Conservation (phyloP, 2,329 filamentous ascomycete genomes). For the Emergomyces africanus region DNA sequence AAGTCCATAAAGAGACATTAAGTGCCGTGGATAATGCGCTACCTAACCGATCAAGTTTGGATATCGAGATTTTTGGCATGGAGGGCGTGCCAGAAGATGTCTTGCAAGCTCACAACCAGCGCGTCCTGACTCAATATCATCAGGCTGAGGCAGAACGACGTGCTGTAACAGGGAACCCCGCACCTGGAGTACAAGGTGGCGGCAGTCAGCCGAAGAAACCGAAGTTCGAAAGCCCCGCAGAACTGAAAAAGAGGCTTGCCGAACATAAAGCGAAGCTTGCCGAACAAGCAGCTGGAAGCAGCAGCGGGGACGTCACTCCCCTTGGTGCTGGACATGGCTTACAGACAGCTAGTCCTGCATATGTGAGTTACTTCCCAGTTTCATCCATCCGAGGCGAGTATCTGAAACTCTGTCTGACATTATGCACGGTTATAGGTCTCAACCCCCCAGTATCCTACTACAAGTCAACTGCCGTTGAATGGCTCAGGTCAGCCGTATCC, state of each 20-base stretch:
- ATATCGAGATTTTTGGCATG: constrained; percentile 97
- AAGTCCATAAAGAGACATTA: constrained; percentile 92
- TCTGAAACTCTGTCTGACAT: neutral
- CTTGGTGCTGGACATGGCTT: constrained; percentile 35
- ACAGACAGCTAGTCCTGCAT: constrained; percentile 38
- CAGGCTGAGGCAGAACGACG: constrained; percentile 72
- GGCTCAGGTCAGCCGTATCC: constrained; percentile 26
- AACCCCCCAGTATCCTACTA: constrained; percentile 28
- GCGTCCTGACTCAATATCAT: constrained; percentile 75
- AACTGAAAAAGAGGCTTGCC: constrained; percentile 67
- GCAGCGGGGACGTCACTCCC: constrained; percentile 47
- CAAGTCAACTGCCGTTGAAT: constrained; percentile 38
- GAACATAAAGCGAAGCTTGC: constrained; percentile 57
- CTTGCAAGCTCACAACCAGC: constrained; percentile 68
- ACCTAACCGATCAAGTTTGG: constrained; percentile 69
- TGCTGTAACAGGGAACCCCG: constrained; percentile 70
- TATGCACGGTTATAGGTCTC: constrained; percentile 20
- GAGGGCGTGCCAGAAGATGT: constrained; percentile 87
- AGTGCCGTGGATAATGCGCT: constrained; percentile 84
- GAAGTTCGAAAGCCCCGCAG: constrained; percentile 60
- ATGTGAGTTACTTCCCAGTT: constrained; percentile 39
- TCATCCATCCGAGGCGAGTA: neutral
- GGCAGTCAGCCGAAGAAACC: constrained; percentile 44
- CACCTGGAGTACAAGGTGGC: constrained; percentile 45
- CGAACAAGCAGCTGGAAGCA: constrained; percentile 44